Evolutionary conservation across 768 basidiomycete genomes (phyloP), one percentile per base, ranked within the genome.

Genomic region (Lentinula guzmanii): DNA sequence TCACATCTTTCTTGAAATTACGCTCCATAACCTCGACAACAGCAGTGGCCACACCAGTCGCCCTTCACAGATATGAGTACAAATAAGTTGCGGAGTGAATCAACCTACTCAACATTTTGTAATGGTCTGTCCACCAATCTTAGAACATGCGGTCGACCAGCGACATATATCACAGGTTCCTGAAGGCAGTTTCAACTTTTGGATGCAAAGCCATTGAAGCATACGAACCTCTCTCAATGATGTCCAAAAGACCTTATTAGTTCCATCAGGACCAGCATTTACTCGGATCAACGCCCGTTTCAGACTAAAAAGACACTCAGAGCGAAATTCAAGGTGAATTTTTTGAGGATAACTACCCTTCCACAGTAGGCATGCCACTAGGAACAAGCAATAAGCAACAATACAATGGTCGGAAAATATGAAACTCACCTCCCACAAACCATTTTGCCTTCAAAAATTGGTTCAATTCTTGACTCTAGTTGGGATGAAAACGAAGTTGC

Each of bases 281-380:
- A 98, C 90, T 62, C 90, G 80, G 21, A 80, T 74, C 48, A 98
- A 74, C 2, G 94, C 93, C 61, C 85, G 80, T 58, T 92, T 84
- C 62, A 97, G 76, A 6, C 94, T 94, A 61, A 15, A 52, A 61
- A 9, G 16, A 8, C 7, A 24, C 10, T n/a, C 5, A 15, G 58
- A 4, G 45, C 24, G 60, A 48, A 11, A 9, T 53, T 42, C 42
- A 52, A 13, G 8, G 16, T 28, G 11, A 35, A 37, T 39, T 58
- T 39, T 58, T 55, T 33, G 28, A 33, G 5, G 65, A 15, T 34
- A 68, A 70, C 65, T 66, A 90, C 87, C 96, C 96, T 68, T 93
- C 85, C 1, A 90, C 86, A 1, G 93, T 95, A 3, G 96, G 96
- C 95, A 98, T 98, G 15, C 95, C 95, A 65, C 89, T 95, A 48